Conservation (phyloP, 495 filamentous ascomycete species). For the Neurospora hispaniola region DNA sequence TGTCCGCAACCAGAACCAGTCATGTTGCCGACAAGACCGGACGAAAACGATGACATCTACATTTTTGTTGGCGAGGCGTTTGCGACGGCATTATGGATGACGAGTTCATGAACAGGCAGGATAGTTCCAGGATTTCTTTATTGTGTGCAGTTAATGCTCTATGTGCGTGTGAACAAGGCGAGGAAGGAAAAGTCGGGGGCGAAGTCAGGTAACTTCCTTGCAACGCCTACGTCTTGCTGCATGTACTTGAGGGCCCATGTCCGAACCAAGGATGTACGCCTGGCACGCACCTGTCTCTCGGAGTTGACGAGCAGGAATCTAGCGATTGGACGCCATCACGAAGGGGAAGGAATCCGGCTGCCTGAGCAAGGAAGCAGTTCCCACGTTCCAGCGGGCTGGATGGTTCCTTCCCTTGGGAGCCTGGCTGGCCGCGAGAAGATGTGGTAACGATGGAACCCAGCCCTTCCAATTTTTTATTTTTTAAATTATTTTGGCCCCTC, state of each 20-base stretch:
- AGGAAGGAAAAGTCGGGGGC: background rate
- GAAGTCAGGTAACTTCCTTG: background rate
- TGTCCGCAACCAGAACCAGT: background rate
- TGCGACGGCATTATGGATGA: slow-evolving; percentile 9
- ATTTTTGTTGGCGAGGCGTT: slow-evolving; percentile 8
- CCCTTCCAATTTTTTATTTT: background rate
- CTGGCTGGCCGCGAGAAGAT: background rate
- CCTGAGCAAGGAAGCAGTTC: background rate
- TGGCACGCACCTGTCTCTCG: background rate
- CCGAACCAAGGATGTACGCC: background rate
- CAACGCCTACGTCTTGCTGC: background rate
- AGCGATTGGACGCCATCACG: background rate
- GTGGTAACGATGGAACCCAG: background rate
- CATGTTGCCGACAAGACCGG: background rate
- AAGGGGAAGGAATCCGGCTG: background rate
- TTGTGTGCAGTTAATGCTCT: background rate
- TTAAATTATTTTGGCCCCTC: background rate
- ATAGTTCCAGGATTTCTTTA: background rate
- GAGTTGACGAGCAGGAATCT: background rate
- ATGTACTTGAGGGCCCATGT: background rate
- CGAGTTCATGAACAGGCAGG: slow-evolving; percentile 1
- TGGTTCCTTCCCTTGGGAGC: background rate
- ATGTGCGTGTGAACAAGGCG: background rate
- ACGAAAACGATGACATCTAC: background rate
- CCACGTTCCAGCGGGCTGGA: background rate